Conservation (phyloP, 2,329 filamentous ascomycete genomes). For the Tolypocladium tundrense region DNA sequence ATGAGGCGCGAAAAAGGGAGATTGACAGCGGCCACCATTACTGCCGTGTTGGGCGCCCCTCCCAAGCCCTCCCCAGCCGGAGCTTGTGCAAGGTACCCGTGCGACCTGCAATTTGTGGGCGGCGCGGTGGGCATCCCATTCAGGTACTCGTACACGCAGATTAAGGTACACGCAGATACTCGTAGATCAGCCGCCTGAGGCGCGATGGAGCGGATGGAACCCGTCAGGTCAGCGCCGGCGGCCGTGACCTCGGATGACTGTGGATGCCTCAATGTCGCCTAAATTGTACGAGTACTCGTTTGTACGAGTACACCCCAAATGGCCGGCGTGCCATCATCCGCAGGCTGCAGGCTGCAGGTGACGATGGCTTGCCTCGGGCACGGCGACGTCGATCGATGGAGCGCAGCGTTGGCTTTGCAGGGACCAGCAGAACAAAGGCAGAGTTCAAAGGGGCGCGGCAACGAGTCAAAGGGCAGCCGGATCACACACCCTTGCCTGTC, state of each 20-base stretch:
- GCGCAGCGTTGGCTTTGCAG: too few relatives aligned
- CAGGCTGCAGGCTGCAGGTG: neutral
- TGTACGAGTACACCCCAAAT: too few relatives aligned
- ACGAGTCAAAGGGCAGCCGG: neutral
- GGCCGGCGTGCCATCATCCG: neutral
- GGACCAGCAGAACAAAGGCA: neutral
- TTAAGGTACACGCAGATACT: too few relatives aligned
- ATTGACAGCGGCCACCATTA: neutral
- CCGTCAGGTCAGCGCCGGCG: neutral
- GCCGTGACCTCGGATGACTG: neutral
- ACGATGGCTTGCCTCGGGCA: neutral
- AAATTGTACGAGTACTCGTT: neutral
- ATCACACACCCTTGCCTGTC: neutral
- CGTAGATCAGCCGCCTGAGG: neutral
- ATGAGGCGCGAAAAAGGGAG: neutral
- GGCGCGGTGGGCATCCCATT: neutral
- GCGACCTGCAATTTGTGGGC: neutral
- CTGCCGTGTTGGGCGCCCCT: neutral
- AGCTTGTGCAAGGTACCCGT: conserved; percentile 13
- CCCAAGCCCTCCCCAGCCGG: neutral
- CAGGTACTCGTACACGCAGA: too few relatives aligned
- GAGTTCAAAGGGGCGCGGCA: neutral
- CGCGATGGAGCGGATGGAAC: neutral
- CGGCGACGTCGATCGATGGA: neutral
- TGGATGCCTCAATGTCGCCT: neutral